These are phyloP conservation scores for Colletotrichum spaethianum DNA, from an alignment of 2,329 filamentous ascomycete species.

Conservation along the genomic window DNA sequence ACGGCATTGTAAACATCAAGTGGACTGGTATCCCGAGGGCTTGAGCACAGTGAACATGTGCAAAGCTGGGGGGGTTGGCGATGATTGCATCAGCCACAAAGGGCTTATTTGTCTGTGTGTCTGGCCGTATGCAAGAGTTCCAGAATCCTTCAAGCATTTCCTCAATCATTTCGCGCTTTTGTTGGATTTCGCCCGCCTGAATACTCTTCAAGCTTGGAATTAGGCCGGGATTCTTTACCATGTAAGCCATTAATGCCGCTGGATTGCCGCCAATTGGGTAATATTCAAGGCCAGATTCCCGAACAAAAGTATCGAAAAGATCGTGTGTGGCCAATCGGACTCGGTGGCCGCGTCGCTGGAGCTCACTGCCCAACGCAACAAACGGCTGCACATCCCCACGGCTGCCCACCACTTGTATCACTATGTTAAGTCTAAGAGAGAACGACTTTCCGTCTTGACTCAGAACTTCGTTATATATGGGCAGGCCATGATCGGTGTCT, in stretches of 20 bases:
- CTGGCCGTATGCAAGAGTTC: constrained; percentile 43
- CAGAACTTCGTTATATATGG: no score
- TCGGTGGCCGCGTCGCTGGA: constrained; percentile 63
- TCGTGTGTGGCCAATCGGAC: constrained; percentile 66
- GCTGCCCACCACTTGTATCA: constrained; percentile 68
- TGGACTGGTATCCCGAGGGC: constrained; percentile 58
- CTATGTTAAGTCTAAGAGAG: constrained; percentile 65
- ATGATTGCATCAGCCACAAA: constrained; percentile 64
- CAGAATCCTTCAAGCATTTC: constrained; percentile 45
- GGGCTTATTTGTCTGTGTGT: constrained; percentile 43
- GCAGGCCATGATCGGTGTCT: constrained; percentile 53
- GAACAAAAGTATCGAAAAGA: constrained; percentile 62
- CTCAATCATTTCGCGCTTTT: constrained; percentile 44
- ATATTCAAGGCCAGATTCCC: constrained; percentile 62
- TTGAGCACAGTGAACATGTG: constrained; percentile 61
- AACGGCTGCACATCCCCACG: constrained; percentile 71
- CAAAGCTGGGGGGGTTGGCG: constrained; percentile 61
- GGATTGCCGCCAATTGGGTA: constrained; percentile 66
- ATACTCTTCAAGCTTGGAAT: constrained; percentile 47
- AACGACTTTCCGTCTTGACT: no score
- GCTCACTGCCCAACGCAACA: constrained; percentile 63
- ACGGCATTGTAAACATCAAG: constrained; percentile 74
- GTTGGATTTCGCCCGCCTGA: constrained; percentile 44
- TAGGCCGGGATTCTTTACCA: constrained; percentile 47
- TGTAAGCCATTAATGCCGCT: constrained; percentile 52